Percentiles rank a stretch among this genome's conserved stretches.
These are phyloP conservation scores for Domatiomyces globalis DNA, from an alignment of 2,329 filamentous ascomycete species.

Conservation along the genomic window DNA sequence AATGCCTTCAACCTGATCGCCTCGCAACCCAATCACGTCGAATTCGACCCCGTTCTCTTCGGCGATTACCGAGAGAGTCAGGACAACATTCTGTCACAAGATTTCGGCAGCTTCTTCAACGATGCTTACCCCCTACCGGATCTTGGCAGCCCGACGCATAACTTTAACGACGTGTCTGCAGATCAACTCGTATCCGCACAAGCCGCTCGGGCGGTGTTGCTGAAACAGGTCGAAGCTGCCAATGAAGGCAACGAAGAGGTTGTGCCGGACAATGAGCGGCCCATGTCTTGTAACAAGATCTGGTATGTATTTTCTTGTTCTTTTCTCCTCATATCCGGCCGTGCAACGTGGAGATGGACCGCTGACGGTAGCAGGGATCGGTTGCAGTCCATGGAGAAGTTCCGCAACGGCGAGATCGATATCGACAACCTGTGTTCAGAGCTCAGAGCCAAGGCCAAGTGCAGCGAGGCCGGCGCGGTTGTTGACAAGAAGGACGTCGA, in stretches of 20 bases:
- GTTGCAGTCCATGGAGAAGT: conserved; percentile 71
- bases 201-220: conserved; percentile 50
- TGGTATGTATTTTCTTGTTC: conserved; percentile 52
- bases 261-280: conserved; percentile 46
- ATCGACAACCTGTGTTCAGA: conserved; percentile 87
- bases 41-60: conserved; percentile 85
- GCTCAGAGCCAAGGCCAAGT: conserved; percentile 88
- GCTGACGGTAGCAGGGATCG: conserved; percentile 54
- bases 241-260: conserved; percentile 59
- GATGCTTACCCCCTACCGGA: conserved; percentile 68
- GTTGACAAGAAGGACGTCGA: conserved; percentile 84
- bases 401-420: conserved; percentile 81
- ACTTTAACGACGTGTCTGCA: conserved; percentile 28
- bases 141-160: conserved; percentile 69
- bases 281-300: conserved; percentile 78
- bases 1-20: conserved; percentile 26
- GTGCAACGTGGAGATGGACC: neutral
- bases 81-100: conserved; percentile 58
- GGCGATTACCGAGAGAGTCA: conserved; percentile 85
- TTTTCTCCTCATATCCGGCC: neutral
- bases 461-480: conserved; percentile 74
- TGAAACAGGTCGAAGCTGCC: conserved; percentile 62
- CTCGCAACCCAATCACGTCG: conserved; percentile 32
- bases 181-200: conserved; percentile 29
- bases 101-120: conserved; percentile 58